Evolutionary conservation across 2,329 filamentous ascomycete species (phyloP).

Genomic region (Aspergillus latus): DNA sequence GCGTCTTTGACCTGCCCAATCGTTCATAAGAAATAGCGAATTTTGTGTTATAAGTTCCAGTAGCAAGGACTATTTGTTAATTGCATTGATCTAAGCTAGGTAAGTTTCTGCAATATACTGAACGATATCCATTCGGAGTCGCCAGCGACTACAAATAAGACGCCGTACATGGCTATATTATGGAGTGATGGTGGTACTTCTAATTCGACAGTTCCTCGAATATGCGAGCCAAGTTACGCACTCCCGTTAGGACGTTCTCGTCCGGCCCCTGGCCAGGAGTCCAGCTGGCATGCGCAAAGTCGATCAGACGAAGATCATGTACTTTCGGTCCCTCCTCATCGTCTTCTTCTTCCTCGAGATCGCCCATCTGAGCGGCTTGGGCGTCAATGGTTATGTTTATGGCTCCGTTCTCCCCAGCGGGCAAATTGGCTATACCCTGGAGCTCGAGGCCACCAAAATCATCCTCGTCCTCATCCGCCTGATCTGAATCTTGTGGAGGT

Average conservation of each 20-base stretch:
- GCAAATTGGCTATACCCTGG: slow-evolving; percentile 33
- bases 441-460: slow-evolving; percentile 16
- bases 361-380: slow-evolving; percentile 44
- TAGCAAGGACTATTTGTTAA: not conserved
- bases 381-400: slow-evolving; percentile 39
- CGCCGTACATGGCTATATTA: not conserved
- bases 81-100: slow-evolving; percentile 5
- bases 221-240: slow-evolving; percentile 69
- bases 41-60: not conserved
- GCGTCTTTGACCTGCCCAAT: too few species aligned
- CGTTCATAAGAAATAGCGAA: not conserved
- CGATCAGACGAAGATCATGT: slow-evolving; percentile 82
- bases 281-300: slow-evolving; percentile 92
- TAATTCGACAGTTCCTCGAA: slow-evolving; percentile 62
- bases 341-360: slow-evolving; percentile 55
- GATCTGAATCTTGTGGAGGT: slow-evolving; percentile 34
- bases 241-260: slow-evolving; percentile 74
- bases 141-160: slow-evolving; percentile 29
- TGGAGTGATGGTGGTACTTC: slow-evolving; percentile 9
- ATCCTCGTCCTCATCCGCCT: slow-evolving; percentile 30
- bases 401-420: slow-evolving; percentile 29
- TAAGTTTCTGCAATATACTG: slow-evolving; percentile 1
- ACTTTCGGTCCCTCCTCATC: slow-evolving; percentile 63
- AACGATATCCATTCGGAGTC: slow-evolving; percentile 14
- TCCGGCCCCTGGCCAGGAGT: slow-evolving; percentile 79